These are phyloP conservation scores for Udeniomyces megalosporus DNA, from an alignment of 768 basidiomycete genomes.

Conservation along the genomic window DNA sequence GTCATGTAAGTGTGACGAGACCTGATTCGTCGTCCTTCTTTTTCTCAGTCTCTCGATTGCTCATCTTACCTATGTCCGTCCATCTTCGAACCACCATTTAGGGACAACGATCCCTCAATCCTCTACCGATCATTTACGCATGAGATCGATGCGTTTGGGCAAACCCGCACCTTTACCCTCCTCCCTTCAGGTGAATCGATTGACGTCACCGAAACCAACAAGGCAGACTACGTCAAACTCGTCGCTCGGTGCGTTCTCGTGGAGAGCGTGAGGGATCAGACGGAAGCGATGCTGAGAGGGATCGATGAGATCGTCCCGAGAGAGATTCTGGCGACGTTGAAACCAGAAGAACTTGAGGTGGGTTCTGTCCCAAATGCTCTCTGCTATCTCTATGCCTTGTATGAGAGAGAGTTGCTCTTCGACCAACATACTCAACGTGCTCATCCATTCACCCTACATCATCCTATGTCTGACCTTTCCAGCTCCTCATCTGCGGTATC, in stretches of 20 bases:
- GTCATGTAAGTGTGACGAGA: neutral
- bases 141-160: neutral
- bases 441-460: neutral
- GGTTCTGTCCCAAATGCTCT: neutral
- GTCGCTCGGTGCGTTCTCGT: neutral
- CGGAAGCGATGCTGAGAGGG: constrained; percentile 9
- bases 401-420: too few relatives aligned
- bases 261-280: constrained; percentile 3
- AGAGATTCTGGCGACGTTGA: neutral
- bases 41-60: neutral
- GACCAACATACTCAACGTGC: too few relatives aligned
- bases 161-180: neutral
- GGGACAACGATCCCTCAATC: constrained; percentile 1
- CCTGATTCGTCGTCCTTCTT: neutral
- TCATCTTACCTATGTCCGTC: neutral
- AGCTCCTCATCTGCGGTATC: constrained; percentile 9
- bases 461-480: neutral
- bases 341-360: constrained; percentile 4
- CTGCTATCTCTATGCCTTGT: neutral
- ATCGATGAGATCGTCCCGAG: neutral
- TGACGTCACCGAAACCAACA: constrained; percentile 8
- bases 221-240: neutral
- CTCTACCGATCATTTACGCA: neutral
- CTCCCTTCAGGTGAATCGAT: neutral
- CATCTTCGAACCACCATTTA: neutral